A percentile compares a stretch with the other conserved stretches of the same genome.
Evolutionary conservation across 2,329 filamentous ascomycete genomes (phyloP).

Genomic region (Trematosphaeria pertusa): DNA sequence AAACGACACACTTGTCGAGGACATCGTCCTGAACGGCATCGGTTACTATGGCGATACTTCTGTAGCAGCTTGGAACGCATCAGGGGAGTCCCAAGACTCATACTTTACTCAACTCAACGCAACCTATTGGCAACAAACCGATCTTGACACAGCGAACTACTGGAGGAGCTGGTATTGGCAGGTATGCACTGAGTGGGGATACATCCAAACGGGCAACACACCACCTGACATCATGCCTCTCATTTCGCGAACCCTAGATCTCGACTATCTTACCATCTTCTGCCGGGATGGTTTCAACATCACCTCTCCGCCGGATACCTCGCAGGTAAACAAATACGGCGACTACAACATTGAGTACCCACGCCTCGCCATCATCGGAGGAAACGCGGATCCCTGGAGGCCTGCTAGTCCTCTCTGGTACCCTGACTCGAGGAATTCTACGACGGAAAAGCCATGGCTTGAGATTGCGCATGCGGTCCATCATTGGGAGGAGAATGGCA

Average conservation of each 20-base stretch:
- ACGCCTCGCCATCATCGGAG: slow-evolving; percentile 79
- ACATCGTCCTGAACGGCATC: slow-evolving; percentile 63
- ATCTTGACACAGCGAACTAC: slow-evolving; percentile 43
- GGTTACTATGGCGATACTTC: slow-evolving; percentile 59
- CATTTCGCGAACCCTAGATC: slow-evolving; percentile 72
- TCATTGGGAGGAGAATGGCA: slow-evolving; percentile 78
- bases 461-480: slow-evolving; percentile 78
- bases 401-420: slow-evolving; percentile 74
- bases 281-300: slow-evolving; percentile 77
- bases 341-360: slow-evolving; percentile 75
- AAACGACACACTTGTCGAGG: slow-evolving; percentile 52
- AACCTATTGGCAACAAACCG: slow-evolving; percentile 55
- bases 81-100: slow-evolving; percentile 52
- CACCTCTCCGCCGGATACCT: slow-evolving; percentile 66
- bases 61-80: slow-evolving; percentile 48
- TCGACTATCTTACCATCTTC: slow-evolving; percentile 67
- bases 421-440: slow-evolving; percentile 65
- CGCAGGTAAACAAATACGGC: slow-evolving; percentile 77
- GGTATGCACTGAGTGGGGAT: slow-evolving; percentile 70
- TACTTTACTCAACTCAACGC: slow-evolving; percentile 61
- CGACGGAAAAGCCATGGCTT: slow-evolving; percentile 72
- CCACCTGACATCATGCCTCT: slow-evolving; percentile 70
- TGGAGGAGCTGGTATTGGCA: slow-evolving; percentile 66
- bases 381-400: slow-evolving; percentile 81
- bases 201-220: slow-evolving; percentile 74